These are phyloP conservation scores for Euptelea pleiosperma DNA, from an alignment of 164 flowering plant species.

Conservation along the genomic window DNA sequence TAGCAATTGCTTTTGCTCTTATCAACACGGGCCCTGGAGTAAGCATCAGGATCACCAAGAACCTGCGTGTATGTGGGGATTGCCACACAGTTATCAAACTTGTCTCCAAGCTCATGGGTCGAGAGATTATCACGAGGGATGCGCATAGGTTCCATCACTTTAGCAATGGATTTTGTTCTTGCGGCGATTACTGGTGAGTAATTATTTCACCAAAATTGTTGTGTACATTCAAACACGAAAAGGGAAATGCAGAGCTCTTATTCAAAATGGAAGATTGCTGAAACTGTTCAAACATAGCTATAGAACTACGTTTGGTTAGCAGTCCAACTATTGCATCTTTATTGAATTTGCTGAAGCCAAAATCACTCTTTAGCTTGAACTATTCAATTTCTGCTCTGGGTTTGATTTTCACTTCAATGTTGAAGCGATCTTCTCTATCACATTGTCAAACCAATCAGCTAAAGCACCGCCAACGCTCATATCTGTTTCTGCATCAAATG, in stretches of 20 bases:
- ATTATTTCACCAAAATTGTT: neutral
- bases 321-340: neutral
- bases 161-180: slow-evolving; percentile 34
- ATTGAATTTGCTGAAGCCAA: no score
- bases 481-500: slow-evolving; percentile 56
- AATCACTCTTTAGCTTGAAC: neutral
- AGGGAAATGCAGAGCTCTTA: neutral
- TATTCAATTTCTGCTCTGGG: neutral
- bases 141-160: slow-evolving; percentile 40
- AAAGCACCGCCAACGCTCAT: slow-evolving; percentile 36
- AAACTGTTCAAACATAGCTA: neutral
- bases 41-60: slow-evolving; percentile 39
- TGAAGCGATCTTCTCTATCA: slow-evolving; percentile 9
- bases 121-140: slow-evolving; percentile 42
- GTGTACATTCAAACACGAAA: neutral
- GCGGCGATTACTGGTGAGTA: slow-evolving; percentile 41
- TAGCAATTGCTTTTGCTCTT: slow-evolving; percentile 46
- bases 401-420: neutral
- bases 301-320: neutral
- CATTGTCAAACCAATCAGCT: slow-evolving; percentile 18
- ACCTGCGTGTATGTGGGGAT: slow-evolving; percentile 43
- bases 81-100: slow-evolving; percentile 40
- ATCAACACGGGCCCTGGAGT: slow-evolving; percentile 29
- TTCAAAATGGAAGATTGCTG: neutral
- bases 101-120: slow-evolving; percentile 33